phyloP scores from a whole-genome alignment of 768 basidiomycete species.

The Galerina marginata region DNA sequence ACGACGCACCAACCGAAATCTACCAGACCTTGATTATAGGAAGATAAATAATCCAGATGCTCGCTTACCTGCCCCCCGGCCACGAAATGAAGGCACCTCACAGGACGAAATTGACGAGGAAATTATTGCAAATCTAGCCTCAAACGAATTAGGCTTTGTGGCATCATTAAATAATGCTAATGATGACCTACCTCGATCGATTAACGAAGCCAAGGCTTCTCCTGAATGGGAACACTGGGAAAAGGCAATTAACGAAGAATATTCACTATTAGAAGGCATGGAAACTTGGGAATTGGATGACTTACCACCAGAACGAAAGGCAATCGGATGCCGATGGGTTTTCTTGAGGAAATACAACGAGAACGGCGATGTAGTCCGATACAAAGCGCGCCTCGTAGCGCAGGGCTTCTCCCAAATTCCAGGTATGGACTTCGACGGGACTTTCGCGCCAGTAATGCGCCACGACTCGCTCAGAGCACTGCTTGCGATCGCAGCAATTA shows the following conservation, averaged over 20 bases:
- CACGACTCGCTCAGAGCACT: conserved; percentile 32
- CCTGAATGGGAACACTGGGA: conserved; percentile 21
- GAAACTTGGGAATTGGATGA: conserved; percentile 35
- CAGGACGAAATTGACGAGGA: neutral
- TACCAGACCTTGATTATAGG: conserved; percentile 5
- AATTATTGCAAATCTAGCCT: neutral
- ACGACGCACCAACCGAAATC: neutral
- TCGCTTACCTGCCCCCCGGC: neutral
- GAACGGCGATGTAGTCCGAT: conserved; percentile 32
- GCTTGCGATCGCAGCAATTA: conserved; percentile 39
- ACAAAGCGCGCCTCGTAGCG: conserved; percentile 39
- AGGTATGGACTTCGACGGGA: conserved; percentile 41
- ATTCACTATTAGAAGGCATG: conserved; percentile 28
- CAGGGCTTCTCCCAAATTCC: conserved; percentile 43
- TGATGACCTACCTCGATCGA: neutral
- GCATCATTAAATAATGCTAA: neutral
- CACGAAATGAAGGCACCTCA: neutral
- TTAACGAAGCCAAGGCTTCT: neutral
- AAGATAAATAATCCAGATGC: conserved; percentile 8
- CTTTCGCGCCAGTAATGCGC: conserved; percentile 35
- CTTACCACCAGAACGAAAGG: conserved; percentile 24
- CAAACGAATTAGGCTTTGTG: neutral
- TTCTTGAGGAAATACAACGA: conserved; percentile 40
- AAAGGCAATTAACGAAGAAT: conserved; percentile 31
- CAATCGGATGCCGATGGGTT: conserved; percentile 36